A percentile compares a stretch with the other conserved stretches of the same genome.
Conservation (phyloP, 2,329 filamentous ascomycete species). For the Aspergillus proliferans region DNA sequence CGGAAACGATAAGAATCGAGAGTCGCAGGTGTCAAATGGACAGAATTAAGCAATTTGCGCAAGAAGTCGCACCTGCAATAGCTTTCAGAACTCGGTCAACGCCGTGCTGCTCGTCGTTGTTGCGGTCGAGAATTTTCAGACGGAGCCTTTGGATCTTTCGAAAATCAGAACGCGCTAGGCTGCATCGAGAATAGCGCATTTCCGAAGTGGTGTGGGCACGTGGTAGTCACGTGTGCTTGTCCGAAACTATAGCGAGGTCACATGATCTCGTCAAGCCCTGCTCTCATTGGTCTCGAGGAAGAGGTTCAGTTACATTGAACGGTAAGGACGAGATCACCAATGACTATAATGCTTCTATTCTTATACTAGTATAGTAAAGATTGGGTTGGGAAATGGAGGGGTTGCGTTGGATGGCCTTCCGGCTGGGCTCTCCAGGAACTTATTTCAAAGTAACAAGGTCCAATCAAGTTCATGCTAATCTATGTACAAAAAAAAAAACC, state of each 20-base stretch:
- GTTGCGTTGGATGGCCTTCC: neutral
- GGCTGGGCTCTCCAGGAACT: neutral
- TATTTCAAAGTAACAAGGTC: neutral
- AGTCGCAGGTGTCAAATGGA: conserved; percentile 8
- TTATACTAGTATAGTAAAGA: too few species aligned
- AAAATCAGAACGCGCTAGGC: conserved; percentile 35
- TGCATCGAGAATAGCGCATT: conserved; percentile 15
- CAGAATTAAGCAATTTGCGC: conserved; percentile 17
- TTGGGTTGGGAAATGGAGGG: neutral
- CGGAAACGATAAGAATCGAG: conserved; percentile 6
- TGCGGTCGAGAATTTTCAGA: conserved; percentile 34
- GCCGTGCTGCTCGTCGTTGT: conserved; percentile 32
- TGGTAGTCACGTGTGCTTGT: conserved; percentile 15
- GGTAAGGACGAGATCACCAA: neutral
- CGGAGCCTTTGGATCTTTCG: conserved; percentile 34
- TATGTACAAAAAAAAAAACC: neutral
- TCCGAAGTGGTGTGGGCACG: conserved; percentile 14
- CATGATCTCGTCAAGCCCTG: conserved; percentile 22
- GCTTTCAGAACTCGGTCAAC: conserved; percentile 26
- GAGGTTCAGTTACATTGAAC: neutral
- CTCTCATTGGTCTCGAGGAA: conserved; percentile 7
- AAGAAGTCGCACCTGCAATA: conserved; percentile 19
- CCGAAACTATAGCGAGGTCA: conserved; percentile 21
- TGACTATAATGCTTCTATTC: too few species aligned
- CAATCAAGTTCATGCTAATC: neutral